phyloP scores from a whole-genome alignment of 352 stramenopile genomes.

The Globisporangium paddicum region DNA sequence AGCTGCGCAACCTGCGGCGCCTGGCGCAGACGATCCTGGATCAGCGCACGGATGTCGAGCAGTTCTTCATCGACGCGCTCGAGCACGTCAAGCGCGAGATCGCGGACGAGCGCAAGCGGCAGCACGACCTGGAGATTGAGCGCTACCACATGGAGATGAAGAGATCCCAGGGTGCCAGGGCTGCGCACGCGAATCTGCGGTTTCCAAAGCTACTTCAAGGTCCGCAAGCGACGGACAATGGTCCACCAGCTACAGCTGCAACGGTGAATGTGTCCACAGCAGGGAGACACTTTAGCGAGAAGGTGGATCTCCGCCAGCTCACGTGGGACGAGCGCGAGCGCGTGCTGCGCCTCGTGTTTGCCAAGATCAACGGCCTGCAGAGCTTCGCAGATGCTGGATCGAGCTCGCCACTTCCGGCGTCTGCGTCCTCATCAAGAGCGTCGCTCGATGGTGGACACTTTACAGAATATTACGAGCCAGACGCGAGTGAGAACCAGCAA shows the following conservation, averaged over 20 bases:
- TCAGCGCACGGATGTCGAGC: slow-evolving; percentile 88
- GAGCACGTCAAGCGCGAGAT: slow-evolving; percentile 85
- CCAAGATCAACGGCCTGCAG: slow-evolving; percentile 89
- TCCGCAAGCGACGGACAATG: slow-evolving; percentile 8
- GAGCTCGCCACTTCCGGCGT: not conserved
- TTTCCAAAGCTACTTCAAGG: slow-evolving; percentile 47
- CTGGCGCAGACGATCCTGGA: slow-evolving; percentile 89
- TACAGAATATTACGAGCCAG: not conserved
- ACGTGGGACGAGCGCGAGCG: slow-evolving; percentile 89
- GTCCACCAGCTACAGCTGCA: slow-evolving; percentile 1
- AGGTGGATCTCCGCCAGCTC: slow-evolving; percentile 87
- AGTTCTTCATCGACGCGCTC: slow-evolving; percentile 93
- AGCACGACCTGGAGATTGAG: slow-evolving; percentile 44
- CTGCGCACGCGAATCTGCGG: slow-evolving; percentile 24
- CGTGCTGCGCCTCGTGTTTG: slow-evolving; percentile 91
- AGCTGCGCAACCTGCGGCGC: slow-evolving; percentile 85
- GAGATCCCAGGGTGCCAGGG: slow-evolving; percentile 24
- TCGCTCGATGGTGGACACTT: not conserved
- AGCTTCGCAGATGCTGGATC: slow-evolving; percentile 31
- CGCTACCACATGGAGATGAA: slow-evolving; percentile 53
- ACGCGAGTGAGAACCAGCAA: slow-evolving; percentile 16
- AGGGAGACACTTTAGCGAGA: slow-evolving; percentile 41
- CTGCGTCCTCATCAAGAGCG: not conserved
- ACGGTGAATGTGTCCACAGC: not conserved
- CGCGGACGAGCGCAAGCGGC: slow-evolving; percentile 38